Conservation (phyloP, 805 yeast genomes). For the Saccharomycopsis capsularis region DNA sequence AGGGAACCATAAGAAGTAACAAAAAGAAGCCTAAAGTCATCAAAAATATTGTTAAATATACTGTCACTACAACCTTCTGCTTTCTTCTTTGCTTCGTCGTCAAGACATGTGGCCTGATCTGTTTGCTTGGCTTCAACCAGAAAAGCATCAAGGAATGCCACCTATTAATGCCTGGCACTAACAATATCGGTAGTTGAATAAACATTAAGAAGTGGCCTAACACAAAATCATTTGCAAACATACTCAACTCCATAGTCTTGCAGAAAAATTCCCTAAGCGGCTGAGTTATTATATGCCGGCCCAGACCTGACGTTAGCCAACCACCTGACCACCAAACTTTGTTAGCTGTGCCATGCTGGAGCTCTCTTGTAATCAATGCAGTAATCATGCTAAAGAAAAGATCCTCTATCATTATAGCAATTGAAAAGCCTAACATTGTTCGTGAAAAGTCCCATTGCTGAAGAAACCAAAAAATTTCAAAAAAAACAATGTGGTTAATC, state of each 20-base stretch:
- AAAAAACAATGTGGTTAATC: slow-evolving; percentile 40
- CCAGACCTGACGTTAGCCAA: slow-evolving; percentile 52
- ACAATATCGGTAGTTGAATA: slow-evolving; percentile 45
- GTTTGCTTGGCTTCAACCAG: slow-evolving; percentile 50
- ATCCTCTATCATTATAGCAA: slow-evolving; percentile 41
- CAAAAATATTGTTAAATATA: slow-evolving; percentile 29
- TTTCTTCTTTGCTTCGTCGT: slow-evolving; percentile 37
- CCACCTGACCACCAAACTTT: slow-evolving; percentile 68
- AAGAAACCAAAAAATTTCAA: slow-evolving; percentile 47
- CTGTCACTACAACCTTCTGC: slow-evolving; percentile 31
- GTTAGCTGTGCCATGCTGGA: slow-evolving; percentile 46
- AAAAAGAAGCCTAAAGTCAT: slow-evolving; percentile 25
- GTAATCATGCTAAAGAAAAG: slow-evolving; percentile 41
- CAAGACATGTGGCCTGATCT: slow-evolving; percentile 41
- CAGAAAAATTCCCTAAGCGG: slow-evolving; percentile 53
- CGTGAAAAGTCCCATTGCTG: slow-evolving; percentile 50
- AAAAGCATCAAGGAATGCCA: slow-evolving; percentile 54
- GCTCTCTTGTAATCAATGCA: slow-evolving; percentile 48
- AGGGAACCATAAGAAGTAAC: slow-evolving; percentile 35
- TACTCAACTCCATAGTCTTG: slow-evolving; percentile 49
- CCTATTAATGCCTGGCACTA: slow-evolving; percentile 50
- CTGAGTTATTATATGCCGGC: slow-evolving; percentile 47
- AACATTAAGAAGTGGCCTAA: slow-evolving; percentile 48
- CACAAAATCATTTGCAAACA: slow-evolving; percentile 47
- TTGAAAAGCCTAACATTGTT: slow-evolving; percentile 49